phyloP scores from a whole-genome alignment of 306 rosid species.

The Trifolium pratense region DNA sequence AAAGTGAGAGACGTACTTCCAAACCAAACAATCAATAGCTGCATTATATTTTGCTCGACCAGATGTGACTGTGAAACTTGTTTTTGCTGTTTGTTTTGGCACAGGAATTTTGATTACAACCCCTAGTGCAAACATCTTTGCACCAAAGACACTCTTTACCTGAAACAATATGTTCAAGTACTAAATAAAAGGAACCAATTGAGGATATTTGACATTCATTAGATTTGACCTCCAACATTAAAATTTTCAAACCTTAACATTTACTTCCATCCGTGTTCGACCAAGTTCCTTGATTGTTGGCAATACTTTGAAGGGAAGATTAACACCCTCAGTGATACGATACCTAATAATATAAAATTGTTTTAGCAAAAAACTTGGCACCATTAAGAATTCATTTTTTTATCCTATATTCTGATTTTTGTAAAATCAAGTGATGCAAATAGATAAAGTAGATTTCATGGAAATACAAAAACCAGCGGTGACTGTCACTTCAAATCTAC shows the following conservation, averaged over 20 bases:
- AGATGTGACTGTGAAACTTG: constrained; percentile 85
- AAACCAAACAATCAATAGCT: constrained; percentile 87
- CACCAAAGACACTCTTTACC: constrained; percentile 93
- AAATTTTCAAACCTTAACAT: constrained; percentile 74
- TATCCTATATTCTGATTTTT: constrained; percentile 3
- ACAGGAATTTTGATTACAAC: constrained; percentile 91
- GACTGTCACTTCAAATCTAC: constrained; percentile 18
- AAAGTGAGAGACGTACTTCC: constrained; percentile 73
- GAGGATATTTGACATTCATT: constrained; percentile 5
- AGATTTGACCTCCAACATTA: constrained; percentile 21
- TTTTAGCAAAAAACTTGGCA: not conserved
- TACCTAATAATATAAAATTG: constrained; percentile 57
- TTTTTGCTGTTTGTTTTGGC: constrained; percentile 92
- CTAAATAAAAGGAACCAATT: constrained; percentile 30
- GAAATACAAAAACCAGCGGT: not conserved
- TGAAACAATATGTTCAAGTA: constrained; percentile 45
- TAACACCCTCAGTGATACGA: constrained; percentile 94
- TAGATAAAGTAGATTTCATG: constrained; percentile 24
- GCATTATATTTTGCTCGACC: constrained; percentile 94
- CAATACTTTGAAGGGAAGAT: constrained; percentile 94
- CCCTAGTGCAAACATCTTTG: constrained; percentile 95
- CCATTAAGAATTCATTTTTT: constrained; percentile 4
- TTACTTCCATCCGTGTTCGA: constrained; percentile 92
- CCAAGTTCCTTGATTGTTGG: constrained; percentile 96
- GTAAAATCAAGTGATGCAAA: constrained; percentile 24